Base-by-base conservation (phyloP, 2,329 filamentous ascomycete species). In the Juglanconis oblonga region DNA sequence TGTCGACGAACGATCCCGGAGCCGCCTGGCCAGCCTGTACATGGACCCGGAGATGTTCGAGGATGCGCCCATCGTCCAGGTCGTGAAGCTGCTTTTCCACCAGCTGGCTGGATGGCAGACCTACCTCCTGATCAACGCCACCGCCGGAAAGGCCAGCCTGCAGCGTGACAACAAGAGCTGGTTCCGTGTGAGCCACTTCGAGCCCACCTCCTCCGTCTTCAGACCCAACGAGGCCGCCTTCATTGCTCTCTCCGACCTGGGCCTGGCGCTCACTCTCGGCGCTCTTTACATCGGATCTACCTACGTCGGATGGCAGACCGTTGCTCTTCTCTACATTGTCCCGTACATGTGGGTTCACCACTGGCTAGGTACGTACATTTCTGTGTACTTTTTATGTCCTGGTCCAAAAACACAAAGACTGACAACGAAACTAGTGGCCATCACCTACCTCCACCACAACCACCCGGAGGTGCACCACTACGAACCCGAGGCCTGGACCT, bases 381-480 rank as follows among this genome's bases (percentile, higher is more conserved):
- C 2, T 24, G 17, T 24, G 17, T 24, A 2, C 1, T 24, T 24
- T 24, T 1, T 24, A 24, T 24, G 17, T 24, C 17, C 17, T 24
- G 17, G 17, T 24, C 17, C 4, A 31, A 44, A 24, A 14, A 55
- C 10, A 1, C 14, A 5, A 9, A 35, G 29, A 54, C 51, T 54
- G 60, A 63, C 59, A 55, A 1, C 52, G 13, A 35, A 51, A 29
- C 24, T 38, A 86, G 87, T 91, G 24, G 87, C 87, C 64, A 90
- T 91, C 70, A 91, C 88, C 52, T 91, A 89, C 74, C 85, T 91
- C 24, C 88, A 91, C 74, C 88, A 91, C 79, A 88, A 86, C 58
- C 84, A 89, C 69, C 75, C 74, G n/a, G 72, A 76, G 38, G 76
- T 87, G 52, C 81, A 81, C 17, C 82, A 88, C 72, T 88, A 85